phyloP scores from a whole-genome alignment of 2,329 filamentous ascomycete genomes.

The Aspergillus novoparasiticus region DNA sequence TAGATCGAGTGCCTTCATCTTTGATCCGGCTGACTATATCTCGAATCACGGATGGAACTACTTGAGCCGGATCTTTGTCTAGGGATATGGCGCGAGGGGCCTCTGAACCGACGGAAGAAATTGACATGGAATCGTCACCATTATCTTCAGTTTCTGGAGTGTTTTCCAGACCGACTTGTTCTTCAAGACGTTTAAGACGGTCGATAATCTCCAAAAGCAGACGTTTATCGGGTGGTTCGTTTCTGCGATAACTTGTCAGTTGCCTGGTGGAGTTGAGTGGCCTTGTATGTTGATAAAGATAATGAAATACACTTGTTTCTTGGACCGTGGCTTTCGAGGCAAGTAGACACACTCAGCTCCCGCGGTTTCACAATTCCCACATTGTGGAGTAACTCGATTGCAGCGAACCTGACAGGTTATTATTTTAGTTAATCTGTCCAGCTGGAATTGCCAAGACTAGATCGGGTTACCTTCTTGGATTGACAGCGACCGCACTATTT shows the following conservation, averaged over 20 bases:
- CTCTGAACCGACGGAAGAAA: neutral
- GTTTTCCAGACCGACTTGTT: neutral
- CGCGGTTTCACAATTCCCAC: neutral
- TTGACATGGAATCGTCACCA: neutral
- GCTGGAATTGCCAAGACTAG: neutral
- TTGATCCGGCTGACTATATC: neutral
- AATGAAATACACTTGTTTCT: neutral
- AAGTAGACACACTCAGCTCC: neutral
- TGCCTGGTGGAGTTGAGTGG: neutral
- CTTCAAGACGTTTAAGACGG: neutral
- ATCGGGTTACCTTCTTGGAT: neutral
- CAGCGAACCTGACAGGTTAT: neutral
- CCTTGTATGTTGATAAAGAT: neutral
- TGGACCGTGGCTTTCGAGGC: neutral
- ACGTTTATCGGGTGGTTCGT: neutral
- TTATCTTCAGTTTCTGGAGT: neutral
- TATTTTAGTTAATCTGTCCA: neutral
- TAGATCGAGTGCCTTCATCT: neutral
- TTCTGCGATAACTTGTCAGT: neutral
- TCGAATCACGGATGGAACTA: neutral
- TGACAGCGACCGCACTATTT: neutral
- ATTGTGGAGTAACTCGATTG: neutral
- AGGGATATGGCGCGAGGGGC: neutral
- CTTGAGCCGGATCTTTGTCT: neutral
- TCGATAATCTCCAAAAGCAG: neutral